phyloP scores from a whole-genome alignment of 2,329 filamentous ascomycete species.

The Balansia obtecta region DNA sequence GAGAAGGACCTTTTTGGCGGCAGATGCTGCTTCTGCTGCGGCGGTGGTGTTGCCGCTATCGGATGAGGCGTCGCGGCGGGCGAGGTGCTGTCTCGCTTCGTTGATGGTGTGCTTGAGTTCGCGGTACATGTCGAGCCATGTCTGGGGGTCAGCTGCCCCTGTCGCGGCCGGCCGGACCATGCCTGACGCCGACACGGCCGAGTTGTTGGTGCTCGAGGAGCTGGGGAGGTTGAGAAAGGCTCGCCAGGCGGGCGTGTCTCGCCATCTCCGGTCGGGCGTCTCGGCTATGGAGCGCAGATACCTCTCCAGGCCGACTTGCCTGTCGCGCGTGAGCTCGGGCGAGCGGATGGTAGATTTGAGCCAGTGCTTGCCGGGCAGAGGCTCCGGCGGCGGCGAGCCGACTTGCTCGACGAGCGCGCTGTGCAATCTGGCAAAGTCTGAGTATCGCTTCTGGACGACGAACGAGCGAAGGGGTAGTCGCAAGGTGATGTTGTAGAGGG shows the following conservation, averaged over 20 bases:
- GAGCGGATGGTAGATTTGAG: slow-evolving; percentile 60
- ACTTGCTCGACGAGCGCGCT: slow-evolving; percentile 45
- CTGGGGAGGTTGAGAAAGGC: slow-evolving; percentile 59
- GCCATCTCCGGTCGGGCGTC: slow-evolving; percentile 63
- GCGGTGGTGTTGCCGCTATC: slow-evolving; percentile 28
- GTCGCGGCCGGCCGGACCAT: slow-evolving; percentile 26
- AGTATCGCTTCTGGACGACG: slow-evolving; percentile 70
- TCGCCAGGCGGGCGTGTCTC: slow-evolving; percentile 60
- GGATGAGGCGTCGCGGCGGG: slow-evolving; percentile 46
- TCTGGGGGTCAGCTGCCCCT: slow-evolving; percentile 44
- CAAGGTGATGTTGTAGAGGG: slow-evolving; percentile 66
- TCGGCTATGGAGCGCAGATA: slow-evolving; percentile 64
- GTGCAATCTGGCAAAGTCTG: slow-evolving; percentile 62
- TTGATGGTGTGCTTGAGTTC: slow-evolving; percentile 53
- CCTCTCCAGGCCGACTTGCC: slow-evolving; percentile 54
- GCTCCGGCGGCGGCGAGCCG: slow-evolving; percentile 49
- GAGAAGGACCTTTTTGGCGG: slow-evolving; percentile 63
- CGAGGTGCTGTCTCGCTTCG: slow-evolving; percentile 59
- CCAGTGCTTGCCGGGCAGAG: slow-evolving; percentile 66
- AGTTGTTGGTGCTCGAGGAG: slow-evolving; percentile 31
- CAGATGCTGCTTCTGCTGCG: slow-evolving; percentile 51
- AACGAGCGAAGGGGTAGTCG: slow-evolving; percentile 65
- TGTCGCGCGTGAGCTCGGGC: slow-evolving; percentile 55
- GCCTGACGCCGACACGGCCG: slow-evolving; percentile 33
- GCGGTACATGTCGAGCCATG: slow-evolving; percentile 65